phyloP scores from a whole-genome alignment of 768 basidiomycete species.

The Termitomyces sp. region DNA sequence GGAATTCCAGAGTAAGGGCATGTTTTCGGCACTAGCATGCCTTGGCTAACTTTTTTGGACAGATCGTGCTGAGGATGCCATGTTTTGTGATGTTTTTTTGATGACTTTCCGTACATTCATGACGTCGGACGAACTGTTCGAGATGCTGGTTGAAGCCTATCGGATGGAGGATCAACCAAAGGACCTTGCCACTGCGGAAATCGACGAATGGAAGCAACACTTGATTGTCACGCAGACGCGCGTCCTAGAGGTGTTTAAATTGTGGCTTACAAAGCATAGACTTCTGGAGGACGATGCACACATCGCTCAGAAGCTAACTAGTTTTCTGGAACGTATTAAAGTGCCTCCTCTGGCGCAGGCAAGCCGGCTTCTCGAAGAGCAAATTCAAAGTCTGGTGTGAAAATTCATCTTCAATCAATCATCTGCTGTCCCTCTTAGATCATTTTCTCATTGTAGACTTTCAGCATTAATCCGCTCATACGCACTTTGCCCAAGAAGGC shows the following conservation, averaged over 20 bases:
- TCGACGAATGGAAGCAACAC: slow-evolving; percentile 65
- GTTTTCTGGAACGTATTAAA: slow-evolving; percentile 46
- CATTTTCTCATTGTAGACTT: slow-evolving; percentile 34
- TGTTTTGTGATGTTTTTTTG: slow-evolving; percentile 65
- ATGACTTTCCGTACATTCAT: slow-evolving; percentile 83
- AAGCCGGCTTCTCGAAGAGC: slow-evolving; percentile 48
- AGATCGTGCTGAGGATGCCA: slow-evolving; percentile 25
- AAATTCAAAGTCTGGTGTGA: slow-evolving; percentile 55
- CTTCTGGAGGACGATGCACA: slow-evolving; percentile 65
- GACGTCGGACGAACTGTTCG: slow-evolving; percentile 63
- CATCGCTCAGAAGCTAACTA: slow-evolving; percentile 52
- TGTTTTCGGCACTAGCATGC: not conserved
- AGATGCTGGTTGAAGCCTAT: slow-evolving; percentile 64
- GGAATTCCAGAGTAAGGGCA: slow-evolving; percentile 52
- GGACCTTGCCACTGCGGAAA: slow-evolving; percentile 46
- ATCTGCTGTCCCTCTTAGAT: slow-evolving; percentile 2
- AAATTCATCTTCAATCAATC: not conserved
- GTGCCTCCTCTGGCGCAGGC: slow-evolving; percentile 38
- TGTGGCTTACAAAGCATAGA: slow-evolving; percentile 62
- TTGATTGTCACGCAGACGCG: slow-evolving; percentile 62
- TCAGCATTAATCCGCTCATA: slow-evolving; percentile 28
- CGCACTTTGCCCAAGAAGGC: slow-evolving; percentile 29
- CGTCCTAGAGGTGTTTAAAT: slow-evolving; percentile 50
- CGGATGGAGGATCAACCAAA: slow-evolving; percentile 47
- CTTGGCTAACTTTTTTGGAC: not conserved